phyloP scores from a whole-genome alignment of 2,329 filamentous ascomycete species.

The Talaromyces verruculosus region DNA sequence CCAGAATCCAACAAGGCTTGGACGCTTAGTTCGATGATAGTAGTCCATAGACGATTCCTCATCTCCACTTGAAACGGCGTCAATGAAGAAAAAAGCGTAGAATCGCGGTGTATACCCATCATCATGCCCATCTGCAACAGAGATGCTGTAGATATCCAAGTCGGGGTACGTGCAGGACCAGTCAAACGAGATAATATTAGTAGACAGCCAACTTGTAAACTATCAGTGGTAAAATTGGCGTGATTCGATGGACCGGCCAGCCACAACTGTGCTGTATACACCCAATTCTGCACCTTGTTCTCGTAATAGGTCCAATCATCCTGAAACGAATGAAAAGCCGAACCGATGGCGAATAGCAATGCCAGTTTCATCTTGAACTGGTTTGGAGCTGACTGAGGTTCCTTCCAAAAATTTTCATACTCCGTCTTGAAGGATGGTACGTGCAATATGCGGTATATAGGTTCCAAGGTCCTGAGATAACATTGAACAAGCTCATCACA shows the following conservation, averaged over 20 bases:
- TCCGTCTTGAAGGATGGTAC: slow-evolving; percentile 41
- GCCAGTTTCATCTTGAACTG: slow-evolving; percentile 32
- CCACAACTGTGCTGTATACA: slow-evolving; percentile 40
- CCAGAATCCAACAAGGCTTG: slow-evolving; percentile 58
- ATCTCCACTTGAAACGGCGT: slow-evolving; percentile 46
- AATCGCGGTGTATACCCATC: slow-evolving; percentile 53
- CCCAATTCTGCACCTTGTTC: slow-evolving; percentile 29
- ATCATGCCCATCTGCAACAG: slow-evolving; percentile 55
- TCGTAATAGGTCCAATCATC: slow-evolving; percentile 14
- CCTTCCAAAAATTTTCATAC: slow-evolving; percentile 38
- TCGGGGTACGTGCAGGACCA: slow-evolving; percentile 27
- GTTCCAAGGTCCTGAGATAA: slow-evolving; percentile 43
- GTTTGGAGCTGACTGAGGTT: slow-evolving; percentile 24
- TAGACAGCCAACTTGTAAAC: slow-evolving; percentile 39
- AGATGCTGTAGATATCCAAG: slow-evolving; percentile 50
- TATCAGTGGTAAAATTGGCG: slow-evolving; percentile 29
- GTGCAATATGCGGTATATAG: slow-evolving; percentile 42
- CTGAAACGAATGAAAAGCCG: slow-evolving; percentile 24
- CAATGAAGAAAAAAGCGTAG: slow-evolving; percentile 34
- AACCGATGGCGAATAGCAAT: slow-evolving; percentile 36
- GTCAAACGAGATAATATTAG: slow-evolving; percentile 34
- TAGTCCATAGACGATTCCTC: slow-evolving; percentile 58
- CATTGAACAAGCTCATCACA: slow-evolving; percentile 32
- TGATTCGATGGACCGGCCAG: slow-evolving; percentile 37
- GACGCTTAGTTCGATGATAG: slow-evolving; percentile 58